Base-by-base conservation (phyloP, 768 basidiomycete species). In the Omphalotus guepiniiformis region DNA sequence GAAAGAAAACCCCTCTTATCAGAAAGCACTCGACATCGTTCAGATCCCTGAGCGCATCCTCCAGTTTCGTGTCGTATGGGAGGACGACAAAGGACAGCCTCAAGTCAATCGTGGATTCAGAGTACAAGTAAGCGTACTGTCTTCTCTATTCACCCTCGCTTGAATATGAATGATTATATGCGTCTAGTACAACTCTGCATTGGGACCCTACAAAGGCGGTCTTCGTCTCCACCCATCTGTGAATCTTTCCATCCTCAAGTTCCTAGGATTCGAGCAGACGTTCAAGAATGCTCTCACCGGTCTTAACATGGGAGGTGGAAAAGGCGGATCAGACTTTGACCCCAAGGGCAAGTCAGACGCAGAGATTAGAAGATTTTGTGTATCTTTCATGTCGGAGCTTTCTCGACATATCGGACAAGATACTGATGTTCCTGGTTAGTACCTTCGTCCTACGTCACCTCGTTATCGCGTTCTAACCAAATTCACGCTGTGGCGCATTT, bases 231-330 rank as follows among this genome's bases (percentile, higher is more conserved):
- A 87, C 72, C 83, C 84, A 52, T 78, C 80, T 43, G 85, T 88
- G 68, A 87, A 86, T 71, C 76, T 88, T 30, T 84, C 82, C 56
- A 86, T 88, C 70, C 77, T 88, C 65, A 88, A 88, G 63, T 88
- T 88, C 80, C 77, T 88, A 54, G 85, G 85, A 37, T 85, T 86
- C 66, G 85, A 88, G 67, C 85, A 88, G 64, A 81, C 76, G 52
- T 86, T 86, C 78, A 86, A 86, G 68, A 86, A 88, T 66, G 85
- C 85, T 29, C 73, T 88, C 22, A 87, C 85, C 12, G 85, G 85
- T 26, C 69, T 86, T 46, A 78, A 69, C 66, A 87, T 87, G 83
- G 85, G 85, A 55, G 85, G 85, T 54, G 85, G 82, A 50, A 88
- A 88, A 71, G 85, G 85, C 67, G 85, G 85, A 30, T 76, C 75